These are phyloP conservation scores for Allantophomopsis cytisporea DNA, from an alignment of 2,329 filamentous ascomycete genomes.

Conservation along the genomic window DNA sequence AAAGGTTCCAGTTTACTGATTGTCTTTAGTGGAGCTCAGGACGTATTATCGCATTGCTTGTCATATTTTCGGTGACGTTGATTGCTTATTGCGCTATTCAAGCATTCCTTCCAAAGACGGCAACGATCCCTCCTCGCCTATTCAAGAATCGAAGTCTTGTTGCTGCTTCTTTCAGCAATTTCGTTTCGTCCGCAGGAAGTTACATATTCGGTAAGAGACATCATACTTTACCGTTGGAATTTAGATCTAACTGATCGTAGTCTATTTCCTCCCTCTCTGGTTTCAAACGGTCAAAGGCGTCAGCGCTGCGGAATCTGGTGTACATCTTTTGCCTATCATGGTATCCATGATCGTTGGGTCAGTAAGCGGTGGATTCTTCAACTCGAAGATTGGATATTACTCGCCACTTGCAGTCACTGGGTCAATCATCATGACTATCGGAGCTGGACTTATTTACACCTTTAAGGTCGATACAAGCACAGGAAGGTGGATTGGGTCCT, in stretches of 20 bases:
- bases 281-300: slow-evolving; percentile 26
- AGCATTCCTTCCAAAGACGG: no score
- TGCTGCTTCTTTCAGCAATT: slow-evolving; percentile 11
- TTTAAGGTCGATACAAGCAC: slow-evolving; percentile 29
- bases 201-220: no score
- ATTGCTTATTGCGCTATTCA: no score
- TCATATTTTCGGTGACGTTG: no score
- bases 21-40: slow-evolving; percentile 28
- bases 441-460: slow-evolving; percentile 37
- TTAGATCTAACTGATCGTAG: no score
- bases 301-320: slow-evolving; percentile 24
- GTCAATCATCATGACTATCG: slow-evolving; percentile 22
- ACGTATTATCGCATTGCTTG: slow-evolving; percentile 17
- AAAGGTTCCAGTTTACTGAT: slow-evolving; percentile 29
- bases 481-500: slow-evolving; percentile 39
- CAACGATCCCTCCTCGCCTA: slow-evolving; percentile 21
- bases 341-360: slow-evolving; percentile 20
- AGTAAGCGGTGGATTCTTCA: slow-evolving; percentile 14
- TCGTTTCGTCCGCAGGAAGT: no score
- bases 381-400: slow-evolving; percentile 39
- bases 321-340: slow-evolving; percentile 19
- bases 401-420: slow-evolving; percentile 39
- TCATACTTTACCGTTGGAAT: background rate
- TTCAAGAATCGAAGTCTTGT: slow-evolving; percentile 18
- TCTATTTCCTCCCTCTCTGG: slow-evolving; percentile 25